Base-by-base conservation (phyloP, 2,329 filamentous ascomycete genomes). In the Emergomyces pasteurianus region DNA sequence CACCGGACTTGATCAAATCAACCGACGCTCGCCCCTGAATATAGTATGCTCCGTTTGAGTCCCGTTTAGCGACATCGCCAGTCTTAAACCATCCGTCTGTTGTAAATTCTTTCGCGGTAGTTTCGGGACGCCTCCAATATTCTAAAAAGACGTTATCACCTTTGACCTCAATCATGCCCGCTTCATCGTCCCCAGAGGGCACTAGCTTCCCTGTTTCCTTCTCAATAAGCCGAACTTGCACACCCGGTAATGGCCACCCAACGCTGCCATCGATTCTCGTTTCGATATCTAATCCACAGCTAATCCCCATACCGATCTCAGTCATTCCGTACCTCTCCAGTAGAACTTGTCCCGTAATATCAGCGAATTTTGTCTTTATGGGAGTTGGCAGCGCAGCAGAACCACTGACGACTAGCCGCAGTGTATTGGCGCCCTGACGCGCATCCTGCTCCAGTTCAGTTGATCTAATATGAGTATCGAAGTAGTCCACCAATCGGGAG, bases 1-100 rank as follows among this genome's bases (percentile, higher is more conserved):
- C 81, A 18, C 80, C 80, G 0, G 77, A 79, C 63, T 83, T 83
- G 67, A 83, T 81, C 38, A 83, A 74, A 63, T 82, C 80, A 7
- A 81, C 73, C 21, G 77, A 79, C 10, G 78, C 79, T 12, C 80
- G 75, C 9, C 80, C 81, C 59, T 81, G 72, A 59, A 83, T 82
- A 43, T 73, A 83, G 65, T 81, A 83, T 70, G 80, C 67, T 63
- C 77, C 62, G 12, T 61, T 64, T 5, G 63, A 63, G 58, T 75
- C 70, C 18, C 73, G 70, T 21, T 69, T 67, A 1, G 75, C 75
- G 4, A 77, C 72, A 62, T 81, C 79, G 10, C 78, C 78, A 0
- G 78, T 80, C 63, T 75, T 77, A 67, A 79, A 81, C 71, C 78
- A 81, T 10, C 77, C 77, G 50, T 80, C 77, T 0, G 68, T 62